Base-by-base conservation (phyloP, 805 yeast genomes). In the Brettanomyces naardenensis region DNA sequence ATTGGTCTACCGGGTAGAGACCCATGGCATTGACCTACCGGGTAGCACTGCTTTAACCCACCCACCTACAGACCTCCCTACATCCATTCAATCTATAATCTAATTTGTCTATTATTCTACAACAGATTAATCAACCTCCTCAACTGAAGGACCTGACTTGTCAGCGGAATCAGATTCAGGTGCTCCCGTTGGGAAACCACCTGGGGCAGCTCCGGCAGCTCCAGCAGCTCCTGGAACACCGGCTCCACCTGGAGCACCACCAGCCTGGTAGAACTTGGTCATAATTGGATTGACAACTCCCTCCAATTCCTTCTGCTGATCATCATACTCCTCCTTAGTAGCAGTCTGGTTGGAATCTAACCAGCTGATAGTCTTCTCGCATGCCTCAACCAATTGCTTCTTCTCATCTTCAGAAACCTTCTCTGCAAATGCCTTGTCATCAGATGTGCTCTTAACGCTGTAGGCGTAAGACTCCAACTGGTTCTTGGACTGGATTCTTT, bases 191-290 rank as follows among this genome's bases (percentile, higher is more conserved):
- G 59, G 58, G 53, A 47, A 48, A 64, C 71, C 78, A 56, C 80
- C 82, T 52, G 71, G 65, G 61, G 48, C 51, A 60, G 45, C 73
- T 15, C 38, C 38, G 14, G 34, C 69, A 40, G 51, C 87, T 55
- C 84, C 85, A 53, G 79, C 80, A 64, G 85, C 95, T 62, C 86
- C 94, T 49, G 78, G 85, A 64, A 71, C 76, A 53, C 78, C 83
- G 64, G 71, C 77, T 52, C 78, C 83, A 45, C 69, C 71, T 57
- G 87, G 88, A 54, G 80, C 82, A 65, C 87, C 95, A 64, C 88
- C 95, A 52, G 81, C 88, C 67, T 85, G 92, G 80, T 90, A 90
- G 76, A 92, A 87, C 77, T 89, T 87, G 65, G 87, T 77, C 87
- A 89, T 82, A 69, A 89, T 86, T 66, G 97, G 97, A 77, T 89